phyloP scores from a whole-genome alignment of 23 red algal species.

The Gracilariopsis chorda region DNA sequence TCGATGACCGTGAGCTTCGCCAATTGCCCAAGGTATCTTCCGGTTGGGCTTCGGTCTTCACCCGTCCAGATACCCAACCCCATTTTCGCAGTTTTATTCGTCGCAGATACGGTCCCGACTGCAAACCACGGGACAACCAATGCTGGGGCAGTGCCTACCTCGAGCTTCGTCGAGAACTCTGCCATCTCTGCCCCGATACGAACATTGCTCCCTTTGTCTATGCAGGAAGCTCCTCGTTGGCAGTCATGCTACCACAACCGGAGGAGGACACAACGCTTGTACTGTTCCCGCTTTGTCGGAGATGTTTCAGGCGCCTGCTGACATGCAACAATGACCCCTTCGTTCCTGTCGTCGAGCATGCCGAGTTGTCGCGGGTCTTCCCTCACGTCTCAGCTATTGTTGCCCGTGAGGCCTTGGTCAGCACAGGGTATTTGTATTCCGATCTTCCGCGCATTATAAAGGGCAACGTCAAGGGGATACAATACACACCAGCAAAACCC shows the following conservation, averaged over 20 bases:
- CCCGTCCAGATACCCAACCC: slow-evolving; percentile 1
- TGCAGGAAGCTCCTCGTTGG: slow-evolving; percentile 8
- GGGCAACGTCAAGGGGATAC: neutral
- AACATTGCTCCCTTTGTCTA: slow-evolving; percentile 53
- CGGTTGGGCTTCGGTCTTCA: slow-evolving; percentile 28
- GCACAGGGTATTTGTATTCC: slow-evolving; percentile 22
- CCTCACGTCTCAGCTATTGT: neutral
- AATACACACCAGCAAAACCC: slow-evolving; percentile 26
- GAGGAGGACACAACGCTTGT: neutral
- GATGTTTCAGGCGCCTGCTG: slow-evolving; percentile 25
- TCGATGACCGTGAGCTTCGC: slow-evolving; percentile 19
- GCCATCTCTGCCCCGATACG: slow-evolving; percentile 41
- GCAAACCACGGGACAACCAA: neutral
- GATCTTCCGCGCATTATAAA: slow-evolving; percentile 22
- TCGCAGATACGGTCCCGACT: slow-evolving; percentile 16
- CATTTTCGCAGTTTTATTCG: slow-evolving; percentile 36
- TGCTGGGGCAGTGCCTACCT: slow-evolving; percentile 52
- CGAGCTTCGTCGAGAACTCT: slow-evolving; percentile 53
- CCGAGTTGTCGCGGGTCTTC: slow-evolving; percentile 10
- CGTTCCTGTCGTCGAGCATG: slow-evolving; percentile 50
- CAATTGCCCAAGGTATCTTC: slow-evolving; percentile 14
- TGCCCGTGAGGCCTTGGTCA: neutral
- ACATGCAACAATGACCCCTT: neutral
- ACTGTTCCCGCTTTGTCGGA: slow-evolving; percentile 44
- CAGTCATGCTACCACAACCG: slow-evolving; percentile 6